Conservation (phyloP, 2,329 filamentous ascomycete genomes). For the Eutypella sp. region DNA sequence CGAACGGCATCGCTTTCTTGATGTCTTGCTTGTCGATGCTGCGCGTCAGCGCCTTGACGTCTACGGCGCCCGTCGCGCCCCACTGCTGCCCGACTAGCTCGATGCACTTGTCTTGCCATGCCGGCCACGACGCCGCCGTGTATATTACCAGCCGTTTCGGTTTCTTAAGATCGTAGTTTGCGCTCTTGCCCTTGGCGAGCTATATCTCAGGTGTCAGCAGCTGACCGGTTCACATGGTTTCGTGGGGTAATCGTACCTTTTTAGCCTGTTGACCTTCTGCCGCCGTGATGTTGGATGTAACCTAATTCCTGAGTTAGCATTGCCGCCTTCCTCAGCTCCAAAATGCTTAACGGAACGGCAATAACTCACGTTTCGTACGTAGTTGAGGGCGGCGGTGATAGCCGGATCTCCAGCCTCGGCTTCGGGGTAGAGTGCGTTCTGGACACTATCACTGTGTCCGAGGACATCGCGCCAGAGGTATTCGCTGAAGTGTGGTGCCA, state of each 20-base stretch:
- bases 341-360: neutral
- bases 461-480: conserved; percentile 92
- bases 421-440: conserved; percentile 71
- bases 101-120: conserved; percentile 89
- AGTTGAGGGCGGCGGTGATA: conserved; percentile 75
- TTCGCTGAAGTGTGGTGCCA: conserved; percentile 91
- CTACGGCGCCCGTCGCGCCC: conserved; percentile 37
- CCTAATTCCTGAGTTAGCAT: neutral
- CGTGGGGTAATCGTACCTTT: conserved; percentile 50
- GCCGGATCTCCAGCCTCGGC: conserved; percentile 60
- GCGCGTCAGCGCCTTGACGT: conserved; percentile 56
- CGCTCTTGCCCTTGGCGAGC: conserved; percentile 77
- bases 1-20: conserved; percentile 98
- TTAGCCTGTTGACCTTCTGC: conserved; percentile 80
- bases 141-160: conserved; percentile 89
- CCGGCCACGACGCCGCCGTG: conserved; percentile 72
- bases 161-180: conserved; percentile 81
- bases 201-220: neutral
- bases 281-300: conserved; percentile 68
- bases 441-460: conserved; percentile 68
- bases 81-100: conserved; percentile 71
- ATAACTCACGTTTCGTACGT: conserved; percentile 52
- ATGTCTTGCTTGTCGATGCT: conserved; percentile 72
- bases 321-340: neutral
- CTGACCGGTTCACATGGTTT: neutral